A percentile compares a stretch with the other conserved stretches of the same genome.
Evolutionary conservation across 257 asterid species (phyloP).

Genomic region (Solanum boliviense): DNA sequence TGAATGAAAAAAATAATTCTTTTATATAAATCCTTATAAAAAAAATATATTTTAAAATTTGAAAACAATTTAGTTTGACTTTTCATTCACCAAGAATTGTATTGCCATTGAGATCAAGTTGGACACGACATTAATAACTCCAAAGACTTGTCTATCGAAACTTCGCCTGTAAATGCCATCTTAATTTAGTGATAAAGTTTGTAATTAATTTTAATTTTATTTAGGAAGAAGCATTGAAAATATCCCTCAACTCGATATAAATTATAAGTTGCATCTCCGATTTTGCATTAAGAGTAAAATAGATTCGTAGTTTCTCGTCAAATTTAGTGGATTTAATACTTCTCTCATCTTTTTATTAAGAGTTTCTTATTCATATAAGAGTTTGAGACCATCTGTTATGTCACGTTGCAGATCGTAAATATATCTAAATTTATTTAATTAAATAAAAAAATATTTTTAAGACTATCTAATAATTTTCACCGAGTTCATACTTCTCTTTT

Average conservation of each 20-base stretch:
- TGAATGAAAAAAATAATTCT: too few species aligned
- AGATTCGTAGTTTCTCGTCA: too few species aligned
- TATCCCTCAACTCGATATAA: too few species aligned
- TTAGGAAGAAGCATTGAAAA: accelerated
- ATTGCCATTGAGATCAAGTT: neutral
- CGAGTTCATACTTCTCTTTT: neutral
- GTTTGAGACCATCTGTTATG: too few species aligned
- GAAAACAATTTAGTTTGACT: neutral
- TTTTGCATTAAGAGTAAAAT: too few species aligned
- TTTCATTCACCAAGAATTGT: neutral
- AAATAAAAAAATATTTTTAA: too few species aligned
- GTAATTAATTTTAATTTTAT: neutral
- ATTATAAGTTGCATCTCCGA: too few species aligned
- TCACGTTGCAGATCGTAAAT: accelerated
- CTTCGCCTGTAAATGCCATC: neutral
- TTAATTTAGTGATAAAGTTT: too few species aligned
- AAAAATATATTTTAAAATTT: neutral
- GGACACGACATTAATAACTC: neutral
- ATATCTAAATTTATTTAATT: accelerated
- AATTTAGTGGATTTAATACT: too few species aligned
- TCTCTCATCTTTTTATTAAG: neutral
- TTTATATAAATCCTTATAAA: too few species aligned
- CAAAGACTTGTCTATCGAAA: neutral
- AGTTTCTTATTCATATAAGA: neutral
- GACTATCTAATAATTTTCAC: too few species aligned